phyloP scores from a whole-genome alignment of 2,329 filamentous ascomycete species.

The Xylaria sp. region DNA sequence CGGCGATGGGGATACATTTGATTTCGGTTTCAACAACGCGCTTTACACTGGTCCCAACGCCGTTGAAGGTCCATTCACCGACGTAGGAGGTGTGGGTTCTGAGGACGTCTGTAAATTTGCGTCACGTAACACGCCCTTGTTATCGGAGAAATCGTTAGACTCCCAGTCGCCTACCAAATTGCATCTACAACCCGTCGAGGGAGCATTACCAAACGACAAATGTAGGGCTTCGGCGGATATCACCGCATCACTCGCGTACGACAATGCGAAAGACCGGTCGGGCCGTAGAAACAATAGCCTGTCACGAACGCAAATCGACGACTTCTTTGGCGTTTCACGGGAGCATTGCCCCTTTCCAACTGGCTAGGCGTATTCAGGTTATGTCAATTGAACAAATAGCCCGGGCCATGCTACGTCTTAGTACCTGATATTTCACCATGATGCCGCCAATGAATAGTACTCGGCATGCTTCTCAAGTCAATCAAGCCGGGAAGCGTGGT shows the following conservation, averaged over 20 bases:
- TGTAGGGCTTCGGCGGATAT: not conserved
- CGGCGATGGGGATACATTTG: not conserved
- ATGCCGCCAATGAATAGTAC: not conserved
- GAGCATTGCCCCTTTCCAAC: not conserved
- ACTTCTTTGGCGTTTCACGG: slow-evolving; percentile 4
- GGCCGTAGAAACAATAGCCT: slow-evolving; percentile 3
- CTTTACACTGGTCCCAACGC: slow-evolving; percentile 25
- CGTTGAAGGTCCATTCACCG: slow-evolving; percentile 23
- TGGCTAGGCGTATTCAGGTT: not conserved
- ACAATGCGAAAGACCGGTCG: not conserved
- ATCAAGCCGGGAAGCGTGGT: not conserved
- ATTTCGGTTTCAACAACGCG: slow-evolving; percentile 12
- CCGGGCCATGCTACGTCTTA: not conserved
- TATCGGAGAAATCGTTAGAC: not conserved
- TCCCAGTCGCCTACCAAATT: not conserved
- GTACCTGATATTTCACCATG: not conserved
- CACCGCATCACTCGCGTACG: not conserved
- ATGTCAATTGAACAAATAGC: not conserved
- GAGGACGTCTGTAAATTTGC: not conserved
- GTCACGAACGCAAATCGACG: slow-evolving; percentile 15
- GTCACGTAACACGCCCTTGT: not conserved
- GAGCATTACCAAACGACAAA: not conserved
- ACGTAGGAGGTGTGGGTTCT: slow-evolving; percentile 5
- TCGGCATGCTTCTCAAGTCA: not conserved
- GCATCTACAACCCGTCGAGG: not conserved